Evolutionary conservation across 805 yeast species (phyloP), one percentile per base, ranked within the genome.

Genomic region (Ogataea siamensis): DNA sequence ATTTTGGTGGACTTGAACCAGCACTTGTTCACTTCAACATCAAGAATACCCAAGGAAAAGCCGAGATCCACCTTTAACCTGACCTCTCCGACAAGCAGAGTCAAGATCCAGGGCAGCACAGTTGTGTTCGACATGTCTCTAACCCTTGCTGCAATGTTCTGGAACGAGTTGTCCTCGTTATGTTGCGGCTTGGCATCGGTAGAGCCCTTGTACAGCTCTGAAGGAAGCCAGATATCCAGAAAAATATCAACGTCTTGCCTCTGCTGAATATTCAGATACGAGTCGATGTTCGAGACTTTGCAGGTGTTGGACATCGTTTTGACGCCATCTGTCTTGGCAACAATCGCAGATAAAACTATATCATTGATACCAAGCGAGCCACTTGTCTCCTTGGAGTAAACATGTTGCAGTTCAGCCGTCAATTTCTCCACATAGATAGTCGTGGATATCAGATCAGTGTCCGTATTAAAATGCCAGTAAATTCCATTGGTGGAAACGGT

Each of bases 341-440:
- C 54, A 13, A 75, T 63, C n/a, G 74, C 67, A 4, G 71, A 70
- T 9, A 77, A 21, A 32, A 78, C 53, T 8, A 81, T 55, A 28
- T 70, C 66, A 12, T 76, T 68, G 7, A 77, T 45, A 1, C 56
- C 49, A 19, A 86, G 58, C 3, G 84, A 79, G 0, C 94, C 95
- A 67, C 95, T 87, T 0, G 83, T 73, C 46, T 87, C 96, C 45
- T 95, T 75, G 0, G 98, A 91, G 55, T 87, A 93, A 11, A 86
- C 79, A 59, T 93, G 99, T 53, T 87, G 96, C 23, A 93, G 64
- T 0, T 89, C 79, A 0, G 91, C 84, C 14, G 74, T 68, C 4
- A 87, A 60, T 2, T 76, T 69, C n/a, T 70, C 68, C 12, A 87
- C 45, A 11, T 71, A 67, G 2, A 79, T 56, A 4, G 74, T 57